Base-by-base conservation (phyloP, 768 basidiomycete genomes). In the Termitomyces sp. region DNA sequence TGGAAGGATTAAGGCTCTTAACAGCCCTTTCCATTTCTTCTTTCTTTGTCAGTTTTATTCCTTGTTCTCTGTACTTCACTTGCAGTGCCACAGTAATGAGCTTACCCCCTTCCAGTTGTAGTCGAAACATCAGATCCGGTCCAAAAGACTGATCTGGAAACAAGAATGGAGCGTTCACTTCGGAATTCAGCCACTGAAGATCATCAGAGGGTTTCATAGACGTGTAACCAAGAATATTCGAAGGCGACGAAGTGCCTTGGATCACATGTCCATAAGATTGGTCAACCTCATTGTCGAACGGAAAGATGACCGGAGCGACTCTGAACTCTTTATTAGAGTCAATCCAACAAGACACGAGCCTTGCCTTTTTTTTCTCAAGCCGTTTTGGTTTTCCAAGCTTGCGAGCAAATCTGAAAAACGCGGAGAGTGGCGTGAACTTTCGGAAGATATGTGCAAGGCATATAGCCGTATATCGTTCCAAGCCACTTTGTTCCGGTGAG, bases 281-380 rank as follows among this genome's bases (percentile, higher is more conserved):
- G 43, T 43, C 38, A 16, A 43, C 41, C 41, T 43, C 23, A 26
- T 55, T 44, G 20, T 57, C 30, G 14, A 58, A 35, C 0, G 50
- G 57, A 20, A 52, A 58, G 5, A 26, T n/a, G 14, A 41, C 38
- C 0, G 57, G 57, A 18, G 50, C 41, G 7, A 23, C n/a, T 28
- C 43, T 38, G 40, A 58, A 41, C 10, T 40, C 1, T 28, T 23
- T 7, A 9, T n/a, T 44, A 4, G 57, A 51, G 20, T 58, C 57
- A 9, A 40, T 32, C 57, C 57, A 58, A 26, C 57, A 58, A 10
- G 57, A 58, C 2, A 58, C 57, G n/a, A 58, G 50, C n/a, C 56
- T 47, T 33, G 48, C 56, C 9, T 30, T 50, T n/a, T 26, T 23
- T 4, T 49, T 41, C 14, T 13, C 10, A 0, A 57, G 46, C 1